These are phyloP conservation scores for Debaryomyces castellii DNA, from an alignment of 805 yeast genomes.

Conservation along the genomic window DNA sequence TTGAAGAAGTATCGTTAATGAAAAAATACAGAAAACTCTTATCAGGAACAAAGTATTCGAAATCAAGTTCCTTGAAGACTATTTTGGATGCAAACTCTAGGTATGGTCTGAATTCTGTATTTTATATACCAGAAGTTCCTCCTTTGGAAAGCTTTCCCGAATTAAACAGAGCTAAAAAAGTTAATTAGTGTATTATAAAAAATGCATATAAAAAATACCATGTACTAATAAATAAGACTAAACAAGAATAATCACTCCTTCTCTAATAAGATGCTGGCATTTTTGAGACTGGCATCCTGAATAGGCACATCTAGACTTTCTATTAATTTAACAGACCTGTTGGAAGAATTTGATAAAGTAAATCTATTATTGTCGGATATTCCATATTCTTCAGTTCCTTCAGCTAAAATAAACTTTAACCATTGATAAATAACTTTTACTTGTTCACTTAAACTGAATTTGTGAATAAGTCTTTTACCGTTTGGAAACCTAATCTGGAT, in stretches of 20 bases:
- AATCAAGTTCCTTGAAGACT: constrained; percentile 1
- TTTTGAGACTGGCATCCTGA: constrained; percentile 73
- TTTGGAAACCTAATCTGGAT: constrained; percentile 83
- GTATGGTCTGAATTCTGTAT: background rate
- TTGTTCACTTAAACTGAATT: constrained; percentile 54
- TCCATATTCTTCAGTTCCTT: constrained; percentile 49
- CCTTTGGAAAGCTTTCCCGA: constrained; percentile 25
- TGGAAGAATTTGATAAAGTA: constrained; percentile 31
- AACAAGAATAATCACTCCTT: constrained; percentile 17
- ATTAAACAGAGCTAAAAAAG: constrained; percentile 1
- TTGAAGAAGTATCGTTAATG: constrained; percentile 10
- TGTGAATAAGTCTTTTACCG: constrained; percentile 67
- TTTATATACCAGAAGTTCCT: constrained; percentile 16
- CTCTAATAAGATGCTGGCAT: constrained; percentile 78
- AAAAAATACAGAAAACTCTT: constrained; percentile 11
- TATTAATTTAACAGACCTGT: constrained; percentile 49
- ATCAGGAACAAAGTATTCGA: background rate
- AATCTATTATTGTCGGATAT: constrained; percentile 39
- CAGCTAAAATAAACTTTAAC: constrained; percentile 58
- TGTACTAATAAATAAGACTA: background rate
- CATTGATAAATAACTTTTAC: constrained; percentile 63
- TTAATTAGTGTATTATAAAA: background rate
- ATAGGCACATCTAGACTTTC: constrained; percentile 61
- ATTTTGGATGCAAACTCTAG: background rate
- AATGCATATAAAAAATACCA: background rate